phyloP scores from a whole-genome alignment of 2,329 filamentous ascomycete genomes.

The Claviceps pusilla region DNA sequence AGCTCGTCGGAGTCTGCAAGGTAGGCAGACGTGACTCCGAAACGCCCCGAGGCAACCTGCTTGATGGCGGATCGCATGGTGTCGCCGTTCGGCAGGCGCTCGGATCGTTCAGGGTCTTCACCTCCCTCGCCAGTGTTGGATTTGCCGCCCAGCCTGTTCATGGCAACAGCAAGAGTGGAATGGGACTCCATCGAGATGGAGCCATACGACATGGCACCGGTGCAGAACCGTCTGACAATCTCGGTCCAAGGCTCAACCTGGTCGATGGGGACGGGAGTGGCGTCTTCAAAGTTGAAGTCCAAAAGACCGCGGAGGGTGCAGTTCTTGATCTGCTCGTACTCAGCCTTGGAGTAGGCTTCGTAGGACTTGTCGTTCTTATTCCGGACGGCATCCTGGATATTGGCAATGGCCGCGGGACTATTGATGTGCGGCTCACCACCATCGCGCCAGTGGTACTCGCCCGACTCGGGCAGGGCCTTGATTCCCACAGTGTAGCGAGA shows the following conservation, averaged over 20 bases:
- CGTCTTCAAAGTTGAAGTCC: constrained; percentile 89
- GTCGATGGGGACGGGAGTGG: constrained; percentile 74
- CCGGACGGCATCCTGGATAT: constrained; percentile 90
- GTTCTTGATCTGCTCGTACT: constrained; percentile 92
- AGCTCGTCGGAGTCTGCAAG: constrained; percentile 89
- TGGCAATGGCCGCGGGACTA: constrained; percentile 85
- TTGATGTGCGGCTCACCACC: constrained; percentile 92
- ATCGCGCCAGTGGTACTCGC: constrained; percentile 97
- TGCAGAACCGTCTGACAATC: constrained; percentile 91
- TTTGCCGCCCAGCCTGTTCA: constrained; percentile 93
- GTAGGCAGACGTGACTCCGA: constrained; percentile 90
- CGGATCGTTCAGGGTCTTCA: constrained; percentile 82
- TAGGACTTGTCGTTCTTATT: constrained; percentile 98
- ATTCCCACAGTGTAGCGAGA: constrained; percentile 61
- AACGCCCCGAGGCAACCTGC: constrained; percentile 89
- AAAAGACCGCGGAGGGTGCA: constrained; percentile 88
- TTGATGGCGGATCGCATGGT: constrained; percentile 97
- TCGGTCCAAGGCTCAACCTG: constrained; percentile 98
- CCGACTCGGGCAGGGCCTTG: constrained; percentile 74
- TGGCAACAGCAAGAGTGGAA: constrained; percentile 85
- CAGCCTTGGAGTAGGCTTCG: constrained; percentile 83
- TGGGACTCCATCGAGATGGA: constrained; percentile 98
- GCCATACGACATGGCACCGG: constrained; percentile 95
- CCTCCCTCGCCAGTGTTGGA: constrained; percentile 97
- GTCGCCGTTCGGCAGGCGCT: constrained; percentile 77